Base-by-base conservation (phyloP, 768 basidiomycete genomes). In the Roridomyces roridus region DNA sequence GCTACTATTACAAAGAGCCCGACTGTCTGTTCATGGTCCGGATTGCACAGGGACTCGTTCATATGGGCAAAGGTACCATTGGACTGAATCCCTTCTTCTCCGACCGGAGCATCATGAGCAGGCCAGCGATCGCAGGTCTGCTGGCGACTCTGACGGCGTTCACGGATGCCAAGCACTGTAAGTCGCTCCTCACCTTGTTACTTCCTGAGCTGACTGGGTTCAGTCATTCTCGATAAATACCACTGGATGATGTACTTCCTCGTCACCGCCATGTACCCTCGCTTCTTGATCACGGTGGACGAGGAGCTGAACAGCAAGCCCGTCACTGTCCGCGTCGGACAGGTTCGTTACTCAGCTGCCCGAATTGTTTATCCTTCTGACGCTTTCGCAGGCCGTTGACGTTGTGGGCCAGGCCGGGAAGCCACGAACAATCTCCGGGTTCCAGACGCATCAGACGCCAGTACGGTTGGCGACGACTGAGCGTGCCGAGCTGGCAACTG, bases 241-340 rank as follows among this genome's bases (percentile, higher is more conserved):
- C 97, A 98, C 74, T 99, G 97, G 97, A 97, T 98, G 94, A 77
- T 98, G 53, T 99, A 92, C 78, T 95, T 96, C 84, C 84, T 98
- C 25, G 88, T 88, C 6, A 89, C 94, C 2, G 92, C 95, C 56
- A 98, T 99, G 97, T 96, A 94, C 76, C 97, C 97, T 31, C 88
- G 96, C 53, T 98, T 98, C 90, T 76, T 99, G 68, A 98, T 98
- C 72, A 97, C 96, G 0, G 86, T 99, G 18, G 88, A 96, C 74
- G 96, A 98, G 74, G 84, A 95, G 55, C 86, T 96, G 56, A 85
- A 94, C 63, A 87, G 81, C 69, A 78, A 87, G 51, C 90, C 94
- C 2, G 92, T 97, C 31, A 96, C 94, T 15, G 94, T 98, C 45
- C 90, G 97, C 34, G 97, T 99, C 20, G 97, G 97, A 17, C 91